Evolutionary conservation across 139 green algal species (phyloP).

Genomic region (Mesostigma viride): DNA sequence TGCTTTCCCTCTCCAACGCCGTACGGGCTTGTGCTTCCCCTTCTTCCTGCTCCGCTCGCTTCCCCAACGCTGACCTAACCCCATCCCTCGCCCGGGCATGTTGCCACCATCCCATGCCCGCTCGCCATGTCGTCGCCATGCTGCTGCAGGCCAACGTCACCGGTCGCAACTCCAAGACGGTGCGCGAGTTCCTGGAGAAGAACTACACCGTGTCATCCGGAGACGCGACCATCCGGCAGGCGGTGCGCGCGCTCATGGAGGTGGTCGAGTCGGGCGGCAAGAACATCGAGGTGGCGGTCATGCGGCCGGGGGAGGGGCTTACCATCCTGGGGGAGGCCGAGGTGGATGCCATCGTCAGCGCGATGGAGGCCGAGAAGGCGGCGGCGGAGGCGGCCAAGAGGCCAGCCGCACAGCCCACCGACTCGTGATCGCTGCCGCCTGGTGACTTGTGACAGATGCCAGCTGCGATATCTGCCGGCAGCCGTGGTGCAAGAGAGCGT

Average conservation of each 20-base stretch:
- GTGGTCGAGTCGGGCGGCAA: constrained; percentile 50
- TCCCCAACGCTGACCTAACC: too few species aligned
- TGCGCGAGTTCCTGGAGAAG: constrained; percentile 98
- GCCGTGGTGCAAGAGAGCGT: too few species aligned
- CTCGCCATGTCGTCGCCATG: too few species aligned
- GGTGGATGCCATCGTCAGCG: constrained; percentile 23
- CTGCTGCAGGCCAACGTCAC: constrained; percentile 92
- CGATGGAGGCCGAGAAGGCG: constrained; percentile 34
- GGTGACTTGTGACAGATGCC: too few species aligned
- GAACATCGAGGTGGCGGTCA: constrained; percentile 78
- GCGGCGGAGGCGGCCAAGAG: constrained; percentile 31
- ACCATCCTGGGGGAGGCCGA: constrained; percentile 19
- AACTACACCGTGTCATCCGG: constrained; percentile 66
- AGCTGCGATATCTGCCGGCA: too few species aligned
- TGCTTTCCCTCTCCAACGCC: too few species aligned
- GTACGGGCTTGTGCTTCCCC: too few species aligned
- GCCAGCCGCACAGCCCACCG: too few species aligned
- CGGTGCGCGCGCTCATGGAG: constrained; percentile 82
- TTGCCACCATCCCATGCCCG: too few species aligned
- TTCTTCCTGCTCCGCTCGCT: too few species aligned
- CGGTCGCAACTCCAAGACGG: constrained; percentile 90
- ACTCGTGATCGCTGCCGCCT: too few species aligned
- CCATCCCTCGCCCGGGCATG: too few species aligned
- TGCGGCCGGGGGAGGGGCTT: constrained; percentile 30
- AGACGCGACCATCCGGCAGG: constrained; percentile 77